Conservation (phyloP, 1,284 basidiomycete genomes). For the Lignosus rhinocerotis region DNA sequence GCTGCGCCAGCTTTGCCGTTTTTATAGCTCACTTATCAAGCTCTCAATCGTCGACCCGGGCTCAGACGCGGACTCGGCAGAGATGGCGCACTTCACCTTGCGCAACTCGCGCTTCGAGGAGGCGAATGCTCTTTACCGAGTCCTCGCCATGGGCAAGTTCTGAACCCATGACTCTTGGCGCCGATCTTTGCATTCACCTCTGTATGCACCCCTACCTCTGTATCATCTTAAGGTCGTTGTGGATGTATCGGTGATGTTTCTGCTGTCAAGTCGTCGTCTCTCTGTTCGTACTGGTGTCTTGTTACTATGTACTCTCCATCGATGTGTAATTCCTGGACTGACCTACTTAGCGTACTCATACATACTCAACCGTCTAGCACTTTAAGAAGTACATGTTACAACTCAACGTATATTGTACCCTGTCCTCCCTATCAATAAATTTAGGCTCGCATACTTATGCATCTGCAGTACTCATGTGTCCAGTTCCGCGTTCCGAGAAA, state of each 20-base stretch:
- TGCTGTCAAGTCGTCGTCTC: not conserved
- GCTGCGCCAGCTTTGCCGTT: constrained; percentile 64
- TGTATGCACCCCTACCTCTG: constrained; percentile 9
- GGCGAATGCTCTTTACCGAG: constrained; percentile 67
- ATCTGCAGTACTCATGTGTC: constrained; percentile 3
- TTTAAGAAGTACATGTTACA: not conserved
- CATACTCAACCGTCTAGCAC: not conserved
- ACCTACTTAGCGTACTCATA: not conserved
- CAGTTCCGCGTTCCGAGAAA: not conserved
- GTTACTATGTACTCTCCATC: not conserved
- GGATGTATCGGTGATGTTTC: constrained; percentile 3
- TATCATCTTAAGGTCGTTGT: constrained; percentile 4
- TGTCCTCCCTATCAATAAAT: not conserved
- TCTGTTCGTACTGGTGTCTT: not conserved
- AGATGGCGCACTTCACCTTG: constrained; percentile 74
- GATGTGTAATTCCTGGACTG: not conserved
- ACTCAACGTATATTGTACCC: not conserved
- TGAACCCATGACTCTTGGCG: constrained; percentile 22
- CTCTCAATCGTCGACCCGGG: constrained; percentile 57
- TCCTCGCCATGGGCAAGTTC: constrained; percentile 46
- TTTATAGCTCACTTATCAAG: constrained; percentile 69
- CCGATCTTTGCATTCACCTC: not conserved
- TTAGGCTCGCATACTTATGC: not conserved
- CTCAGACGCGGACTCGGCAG: constrained; percentile 65
- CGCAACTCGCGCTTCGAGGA: constrained; percentile 71